Evolutionary conservation across 2,329 filamentous ascomycete species (phyloP).

Genomic region (Helminthosporium solani): DNA sequence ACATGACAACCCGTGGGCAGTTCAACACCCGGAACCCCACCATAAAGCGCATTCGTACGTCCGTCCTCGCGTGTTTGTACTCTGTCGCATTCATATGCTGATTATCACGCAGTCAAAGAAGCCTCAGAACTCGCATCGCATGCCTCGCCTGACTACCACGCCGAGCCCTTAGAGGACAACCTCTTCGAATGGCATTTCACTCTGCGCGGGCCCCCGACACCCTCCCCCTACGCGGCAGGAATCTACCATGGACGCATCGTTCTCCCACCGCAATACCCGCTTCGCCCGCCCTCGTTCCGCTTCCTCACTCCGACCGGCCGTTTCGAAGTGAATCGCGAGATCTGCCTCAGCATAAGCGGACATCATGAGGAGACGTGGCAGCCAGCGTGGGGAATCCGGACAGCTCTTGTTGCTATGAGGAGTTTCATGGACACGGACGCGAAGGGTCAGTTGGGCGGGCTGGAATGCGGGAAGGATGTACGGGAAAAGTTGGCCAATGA

Average conservation of each 20-base stretch:
- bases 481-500: conserved; percentile 68
- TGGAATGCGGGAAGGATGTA: conserved; percentile 69
- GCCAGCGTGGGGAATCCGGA: conserved; percentile 94
- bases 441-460: conserved; percentile 79
- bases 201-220: conserved; percentile 78
- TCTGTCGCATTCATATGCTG: conserved; percentile 23
- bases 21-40: conserved; percentile 79
- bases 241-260: conserved; percentile 96
- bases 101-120: conserved; percentile 69
- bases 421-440: conserved; percentile 93
- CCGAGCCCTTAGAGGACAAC: conserved; percentile 80
- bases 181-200: conserved; percentile 99
- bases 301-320: conserved; percentile 89
- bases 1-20: conserved; percentile 43
- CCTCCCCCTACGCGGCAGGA: conserved; percentile 74
- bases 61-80: neutral
- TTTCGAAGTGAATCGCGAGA: conserved; percentile 96
- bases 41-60: conserved; percentile 77
- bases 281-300: conserved; percentile 91
- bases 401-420: conserved; percentile 75
- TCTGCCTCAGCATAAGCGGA: conserved; percentile 88
- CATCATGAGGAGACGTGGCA: conserved; percentile 99
- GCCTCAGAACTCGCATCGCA: conserved; percentile 78
- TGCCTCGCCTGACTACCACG: conserved; percentile 82
- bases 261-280: conserved; percentile 83